Base-by-base conservation (phyloP, 2,329 filamentous ascomycete genomes). In the Fusarium pilosicola region DNA sequence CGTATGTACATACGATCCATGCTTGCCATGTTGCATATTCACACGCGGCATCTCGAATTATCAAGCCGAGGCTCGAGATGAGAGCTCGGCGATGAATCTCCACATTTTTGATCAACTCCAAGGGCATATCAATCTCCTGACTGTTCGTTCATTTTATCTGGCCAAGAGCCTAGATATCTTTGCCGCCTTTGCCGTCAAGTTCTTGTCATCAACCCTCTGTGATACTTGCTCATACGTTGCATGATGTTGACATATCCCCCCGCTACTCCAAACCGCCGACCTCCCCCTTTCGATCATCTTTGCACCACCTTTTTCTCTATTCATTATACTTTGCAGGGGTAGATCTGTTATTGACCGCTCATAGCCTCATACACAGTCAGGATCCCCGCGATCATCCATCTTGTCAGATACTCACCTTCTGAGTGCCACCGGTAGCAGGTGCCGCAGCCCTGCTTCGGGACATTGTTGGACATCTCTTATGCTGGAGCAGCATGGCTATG, bases 221-320 rank as follows among this genome's bases (percentile, higher is more conserved):
- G 51, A 62, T 64, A 63, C 68, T 48, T 48, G 13, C 45, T 67
- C 63, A 67, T 62, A 49, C 69, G 41, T 55, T 76, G 66, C 74
- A 76, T 71, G 55, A 71, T 71, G 59, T 65, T 41, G 67, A 69
- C 64, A 62, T 68, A 71, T 69, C 58, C 68, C 62, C 57, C 55
- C 59, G 46, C 62, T 55, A 56, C 66, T 66, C 54, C 62, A 41
- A 65, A 32, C 48, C 54, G 34, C 71, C 57, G 51, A 68, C 38
- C 56, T 57, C 64, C 68, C 64, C 58, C 45, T 70, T 59, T 52
- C 39, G 54, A 63, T 64, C 46, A 54, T 48, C 65, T 66, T 67
- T 73, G 70, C 76, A 74, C 76, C 75, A 73, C 74, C 71, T 71
- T 76, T 62, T 45, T 39, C 36, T 60, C 49, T 46, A 24, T 42